Evolutionary conservation across 441 rosid genomes (phyloP).

Genomic region (Adansonia madagascariensis): DNA sequence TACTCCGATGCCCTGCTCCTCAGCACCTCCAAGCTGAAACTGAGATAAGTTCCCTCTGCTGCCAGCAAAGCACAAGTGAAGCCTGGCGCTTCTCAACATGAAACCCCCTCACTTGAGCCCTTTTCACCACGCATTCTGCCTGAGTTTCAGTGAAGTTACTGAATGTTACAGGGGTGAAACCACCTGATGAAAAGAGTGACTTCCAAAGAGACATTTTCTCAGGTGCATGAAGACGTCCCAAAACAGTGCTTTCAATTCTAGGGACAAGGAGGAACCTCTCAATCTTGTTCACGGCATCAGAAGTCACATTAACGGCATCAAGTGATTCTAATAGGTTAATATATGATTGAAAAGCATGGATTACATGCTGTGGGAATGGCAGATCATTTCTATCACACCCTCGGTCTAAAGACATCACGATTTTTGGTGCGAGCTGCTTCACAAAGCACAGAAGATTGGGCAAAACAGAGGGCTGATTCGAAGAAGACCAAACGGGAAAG

Average conservation of each 20-base stretch:
- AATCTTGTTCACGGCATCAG: slow-evolving; percentile 57
- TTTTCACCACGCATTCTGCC: slow-evolving; percentile 63
- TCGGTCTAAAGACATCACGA: slow-evolving; percentile 61
- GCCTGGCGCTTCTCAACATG: slow-evolving; percentile 65
- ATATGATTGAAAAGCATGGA: slow-evolving; percentile 55
- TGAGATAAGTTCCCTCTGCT: slow-evolving; percentile 58
- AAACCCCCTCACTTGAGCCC: slow-evolving; percentile 63
- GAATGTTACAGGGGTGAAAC: slow-evolving; percentile 55
- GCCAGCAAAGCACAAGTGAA: slow-evolving; percentile 69
- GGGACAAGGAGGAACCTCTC: slow-evolving; percentile 66
- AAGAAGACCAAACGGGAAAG: slow-evolving; percentile 52
- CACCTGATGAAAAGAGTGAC: slow-evolving; percentile 47
- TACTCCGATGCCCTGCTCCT: slow-evolving; percentile 27
- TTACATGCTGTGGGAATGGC: slow-evolving; percentile 56
- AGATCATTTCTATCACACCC: slow-evolving; percentile 57
- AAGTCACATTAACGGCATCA: slow-evolving; percentile 53
- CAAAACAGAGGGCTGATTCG: slow-evolving; percentile 47
- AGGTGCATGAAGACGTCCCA: slow-evolving; percentile 46
- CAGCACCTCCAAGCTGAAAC: slow-evolving; percentile 73
- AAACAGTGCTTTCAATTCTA: slow-evolving; percentile 51
- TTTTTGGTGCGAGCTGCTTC: slow-evolving; percentile 64
- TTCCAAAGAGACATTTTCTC: slow-evolving; percentile 53
- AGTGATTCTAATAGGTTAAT: slow-evolving; percentile 58
- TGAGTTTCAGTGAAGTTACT: slow-evolving; percentile 67
- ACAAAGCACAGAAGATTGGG: slow-evolving; percentile 52